A percentile compares a stretch with the other conserved stretches of the same genome.
Evolutionary conservation across 495 filamentous ascomycete genomes (phyloP).

Genomic region (Clavariopsis aquatica): DNA sequence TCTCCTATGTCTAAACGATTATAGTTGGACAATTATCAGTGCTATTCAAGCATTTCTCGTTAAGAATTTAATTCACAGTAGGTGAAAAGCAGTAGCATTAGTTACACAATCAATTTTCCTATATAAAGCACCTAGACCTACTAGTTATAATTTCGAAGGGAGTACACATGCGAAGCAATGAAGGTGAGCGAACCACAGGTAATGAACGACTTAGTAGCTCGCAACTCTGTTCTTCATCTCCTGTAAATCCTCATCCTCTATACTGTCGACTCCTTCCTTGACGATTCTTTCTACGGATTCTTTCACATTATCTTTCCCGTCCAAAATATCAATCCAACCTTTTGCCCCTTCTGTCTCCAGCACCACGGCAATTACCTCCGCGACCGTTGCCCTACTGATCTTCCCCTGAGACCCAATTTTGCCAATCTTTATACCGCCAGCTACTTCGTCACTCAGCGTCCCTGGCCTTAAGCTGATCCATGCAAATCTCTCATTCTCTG

Average conservation of each 20-base stretch:
- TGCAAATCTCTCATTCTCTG: constrained; percentile 50
- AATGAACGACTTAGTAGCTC: constrained; percentile 33
- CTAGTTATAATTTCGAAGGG: not conserved
- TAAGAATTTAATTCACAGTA: no score
- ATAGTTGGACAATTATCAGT: no score
- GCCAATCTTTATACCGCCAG: constrained; percentile 63
- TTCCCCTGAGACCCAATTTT: constrained; percentile 57
- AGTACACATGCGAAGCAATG: not conserved
- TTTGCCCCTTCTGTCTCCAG: constrained; percentile 62
- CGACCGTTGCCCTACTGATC: constrained; percentile 69
- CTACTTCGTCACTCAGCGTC: constrained; percentile 58
- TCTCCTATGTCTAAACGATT: no score
- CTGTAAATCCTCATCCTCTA: constrained; percentile 66
- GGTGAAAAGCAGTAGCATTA: no score
- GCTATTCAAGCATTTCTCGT: no score
- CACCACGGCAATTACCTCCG: constrained; percentile 64
- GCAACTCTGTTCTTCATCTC: constrained; percentile 46
- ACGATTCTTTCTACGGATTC: constrained; percentile 67
- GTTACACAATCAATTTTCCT: no score
- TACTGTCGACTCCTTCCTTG: constrained; percentile 61
- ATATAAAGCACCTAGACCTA: no score
- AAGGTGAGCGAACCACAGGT: not conserved
- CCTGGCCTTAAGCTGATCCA: constrained; percentile 73
- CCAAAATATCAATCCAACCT: constrained; percentile 62
- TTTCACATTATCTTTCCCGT: constrained; percentile 59